phyloP scores from a whole-genome alignment of 257 asterid genomes.

The Linaria vulgaris region DNA sequence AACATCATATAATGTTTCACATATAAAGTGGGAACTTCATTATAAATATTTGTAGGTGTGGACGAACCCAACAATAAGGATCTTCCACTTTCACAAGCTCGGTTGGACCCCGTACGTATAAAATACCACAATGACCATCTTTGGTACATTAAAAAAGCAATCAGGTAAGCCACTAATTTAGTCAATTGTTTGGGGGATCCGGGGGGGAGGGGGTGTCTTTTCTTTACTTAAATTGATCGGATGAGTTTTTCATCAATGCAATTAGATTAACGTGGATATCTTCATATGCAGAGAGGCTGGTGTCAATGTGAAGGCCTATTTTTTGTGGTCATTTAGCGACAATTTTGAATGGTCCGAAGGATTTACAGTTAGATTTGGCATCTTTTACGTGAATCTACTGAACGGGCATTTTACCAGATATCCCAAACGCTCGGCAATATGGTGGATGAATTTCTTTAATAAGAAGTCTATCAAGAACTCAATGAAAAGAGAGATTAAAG shows the following conservation, averaged over 20 bases:
- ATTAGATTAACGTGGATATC: not conserved
- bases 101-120: not conserved
- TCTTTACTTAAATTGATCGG: not conserved
- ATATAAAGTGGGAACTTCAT: not conserved
- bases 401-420: not conserved
- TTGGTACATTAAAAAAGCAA: constrained; percentile 10
- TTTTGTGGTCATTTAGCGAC: constrained; percentile 4
- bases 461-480: not conserved
- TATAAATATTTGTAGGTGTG: not conserved
- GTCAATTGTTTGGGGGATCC: too few relatives aligned
- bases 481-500: too few relatives aligned
- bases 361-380: constrained; percentile 9
- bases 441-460: constrained; percentile 19
- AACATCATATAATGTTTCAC: too few relatives aligned
- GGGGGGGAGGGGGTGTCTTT: too few relatives aligned
- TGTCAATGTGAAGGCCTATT: not conserved
- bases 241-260: too few relatives aligned
- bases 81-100: not conserved
- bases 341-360: constrained; percentile 17
- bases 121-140: constrained; percentile 12
- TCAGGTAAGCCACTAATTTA: not conserved
- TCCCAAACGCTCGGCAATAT: constrained; percentile 10
- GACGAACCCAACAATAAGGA: not conserved
- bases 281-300: constrained; percentile 6
- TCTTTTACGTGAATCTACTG: not conserved